Evolutionary conservation across 1,284 basidiomycete species (phyloP).

Genomic region (Rhizoctonia solani): DNA sequence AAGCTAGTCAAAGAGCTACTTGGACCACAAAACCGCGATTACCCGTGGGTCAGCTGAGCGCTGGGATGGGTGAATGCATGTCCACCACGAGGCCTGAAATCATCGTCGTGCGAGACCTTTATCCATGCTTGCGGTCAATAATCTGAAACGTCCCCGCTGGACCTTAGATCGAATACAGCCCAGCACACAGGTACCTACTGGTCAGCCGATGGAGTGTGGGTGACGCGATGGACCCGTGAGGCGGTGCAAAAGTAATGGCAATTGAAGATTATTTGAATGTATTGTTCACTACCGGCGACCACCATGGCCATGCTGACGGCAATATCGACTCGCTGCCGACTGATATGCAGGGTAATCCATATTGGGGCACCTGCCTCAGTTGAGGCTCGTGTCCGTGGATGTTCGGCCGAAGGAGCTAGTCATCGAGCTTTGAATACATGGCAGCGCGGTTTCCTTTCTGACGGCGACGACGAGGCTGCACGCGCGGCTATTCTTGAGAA

Average conservation of each 20-base stretch:
- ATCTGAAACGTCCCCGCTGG: neutral
- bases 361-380: constrained; percentile 23
- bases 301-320: too few species aligned
- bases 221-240: too few species aligned
- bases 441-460: constrained; percentile 25
- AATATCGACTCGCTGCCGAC: neutral
- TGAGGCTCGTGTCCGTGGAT: neutral
- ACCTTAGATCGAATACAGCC: too few species aligned
- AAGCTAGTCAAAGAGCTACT: neutral
- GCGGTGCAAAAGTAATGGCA: too few species aligned
- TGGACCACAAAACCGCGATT: neutral
- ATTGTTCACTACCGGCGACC: too few species aligned
- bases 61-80: neutral
- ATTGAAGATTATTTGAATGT: too few species aligned
- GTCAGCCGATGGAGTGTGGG: too few species aligned
- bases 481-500: constrained; percentile 75
- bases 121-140: too few species aligned
- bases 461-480: constrained; percentile 67
- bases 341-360: too few species aligned
- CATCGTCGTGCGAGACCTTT: too few species aligned
- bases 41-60: neutral
- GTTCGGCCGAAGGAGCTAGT: constrained; percentile 9
- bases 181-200: too few species aligned
- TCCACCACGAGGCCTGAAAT: neutral
- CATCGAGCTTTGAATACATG: neutral